Base-by-base conservation (phyloP, 2,329 filamentous ascomycete genomes). In the Aureobasidium musti region DNA sequence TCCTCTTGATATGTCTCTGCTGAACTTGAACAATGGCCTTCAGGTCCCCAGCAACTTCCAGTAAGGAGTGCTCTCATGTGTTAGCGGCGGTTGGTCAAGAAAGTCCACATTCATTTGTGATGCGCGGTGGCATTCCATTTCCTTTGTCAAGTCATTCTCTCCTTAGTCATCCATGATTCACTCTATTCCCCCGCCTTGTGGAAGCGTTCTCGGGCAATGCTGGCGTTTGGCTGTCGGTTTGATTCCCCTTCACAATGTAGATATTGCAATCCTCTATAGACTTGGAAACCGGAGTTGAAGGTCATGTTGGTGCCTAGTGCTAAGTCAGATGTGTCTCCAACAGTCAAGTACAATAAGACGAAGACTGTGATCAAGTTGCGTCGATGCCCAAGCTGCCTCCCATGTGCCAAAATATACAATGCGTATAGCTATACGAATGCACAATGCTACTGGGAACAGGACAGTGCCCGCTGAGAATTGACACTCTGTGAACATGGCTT, bases 1-100 rank as follows among this genome's bases (percentile, higher is more conserved):
- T 72, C 83, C 81, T 63, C 82, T 92, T 77, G 90, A 96, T 73
- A 88, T 92, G 72, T 86, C 88, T 64, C 86, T 89, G 79, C 83
- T 95, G 72, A 84, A 86, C 72, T 77, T 92, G 53, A 85, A 85
- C 67, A 73, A 72, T 64, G 72, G 43, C 43, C 65, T 66, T 47
- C 64, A 64, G 50, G 39, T 63, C 8, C 60, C 50, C 43, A 68
- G 57, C 67, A 68, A 57, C 60, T 65, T 53, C 56, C 60, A 59
- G 39, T 54, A 61, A 26, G 45, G 35, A 61, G 57, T 19, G 26
- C 11, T 35, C 5, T 37, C 6, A 45, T 59, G 26, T 45, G 26
- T 45, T 59, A 39, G 37, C 11, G 54, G 14, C 33, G 39, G 33
- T 28, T 33, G 54, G 54, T n/a, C 13, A 45, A 10, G 37, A 59